Evolutionary conservation across 306 rosid genomes (phyloP), one percentile per base, ranked within the genome.

Genomic region (Acmispon strigosus): DNA sequence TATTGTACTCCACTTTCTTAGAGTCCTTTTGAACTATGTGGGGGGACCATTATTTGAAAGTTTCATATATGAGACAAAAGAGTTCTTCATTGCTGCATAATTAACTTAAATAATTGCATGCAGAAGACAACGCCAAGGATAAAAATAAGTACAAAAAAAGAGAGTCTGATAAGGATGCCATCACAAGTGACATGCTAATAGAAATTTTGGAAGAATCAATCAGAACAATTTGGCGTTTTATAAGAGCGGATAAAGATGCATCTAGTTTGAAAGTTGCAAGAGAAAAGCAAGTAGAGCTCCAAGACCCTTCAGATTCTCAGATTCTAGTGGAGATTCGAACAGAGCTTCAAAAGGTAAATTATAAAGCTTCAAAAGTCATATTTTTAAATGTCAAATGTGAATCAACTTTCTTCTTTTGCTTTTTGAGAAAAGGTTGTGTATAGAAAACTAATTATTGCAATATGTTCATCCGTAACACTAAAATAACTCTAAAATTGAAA

Each of bases 181-280:
- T 90, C 48, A 85, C 87, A 44, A 86, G 92, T 66, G 90, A 86
- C 47, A 74, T 76, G 82, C 13, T 92, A 44, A 79, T 88, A 22
- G 90, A 88, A 52, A 82, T 85, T 24, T 62, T 90, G 58, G 91
- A 92, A 72, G 96, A 88, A 74, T 88, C 96, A n/a, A 85, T 92
- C 14, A 79, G 96, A 76, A 85, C 81, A 34, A 82, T 90, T 9
- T 90, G 96, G 96, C 81, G 83, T 59, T 92, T 92, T 69, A 90
- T 92, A 62, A 82, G 74, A 69, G 82, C 85, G 0, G 98, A 92
- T 76, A 88, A 90, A 78, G 78, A 71, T 19, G 81, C 89, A 11
- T 69, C 82, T 16, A 63, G 63, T 29, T 17, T 72, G 50, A 48
- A 67, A 43, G 36, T 67, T 60, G 74, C 44, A 34, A 87, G 39